Conservation (phyloP, 352 stramenopile genomes). For the Lagenidium sp. region DNA sequence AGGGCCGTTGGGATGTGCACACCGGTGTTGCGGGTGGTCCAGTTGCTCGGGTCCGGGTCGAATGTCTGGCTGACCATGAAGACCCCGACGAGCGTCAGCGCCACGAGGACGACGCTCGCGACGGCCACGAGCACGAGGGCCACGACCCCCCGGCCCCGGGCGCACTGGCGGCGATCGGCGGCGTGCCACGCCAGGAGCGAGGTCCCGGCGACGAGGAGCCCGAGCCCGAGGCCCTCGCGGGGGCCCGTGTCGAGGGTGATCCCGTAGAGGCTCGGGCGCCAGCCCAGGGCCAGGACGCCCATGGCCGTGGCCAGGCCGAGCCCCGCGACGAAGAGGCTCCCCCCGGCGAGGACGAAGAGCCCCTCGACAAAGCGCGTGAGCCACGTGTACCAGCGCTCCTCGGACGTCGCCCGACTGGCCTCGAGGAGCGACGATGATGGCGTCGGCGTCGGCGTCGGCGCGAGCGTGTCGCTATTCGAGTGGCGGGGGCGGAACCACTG, state of each 20-base stretch:
- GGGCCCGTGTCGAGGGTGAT: conserved; percentile 38
- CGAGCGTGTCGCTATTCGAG: background rate
- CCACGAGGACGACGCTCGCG: conserved; percentile 29
- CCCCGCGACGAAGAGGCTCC: conserved; percentile 31
- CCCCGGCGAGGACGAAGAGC: conserved; percentile 20
- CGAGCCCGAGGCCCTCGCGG: conserved; percentile 24
- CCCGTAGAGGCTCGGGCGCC: conserved; percentile 37
- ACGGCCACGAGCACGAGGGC: conserved; percentile 32
- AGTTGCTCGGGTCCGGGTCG: conserved; percentile 36
- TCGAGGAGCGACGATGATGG: conserved; percentile 27
- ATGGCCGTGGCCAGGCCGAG: conserved; percentile 44
- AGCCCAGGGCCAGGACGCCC: conserved; percentile 37
- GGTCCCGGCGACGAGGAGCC: conserved; percentile 18
- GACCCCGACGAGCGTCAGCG: conserved; percentile 23
- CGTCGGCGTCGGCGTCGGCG: background rate
- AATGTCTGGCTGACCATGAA: conserved; percentile 61
- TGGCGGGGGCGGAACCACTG: conserved; percentile 18
- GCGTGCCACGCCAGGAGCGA: conserved; percentile 44
- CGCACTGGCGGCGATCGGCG: conserved; percentile 23
- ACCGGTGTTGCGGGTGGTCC: conserved; percentile 59
- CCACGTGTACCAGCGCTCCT: conserved; percentile 75
- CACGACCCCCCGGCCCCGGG: conserved; percentile 11
- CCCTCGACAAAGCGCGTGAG: conserved; percentile 32
- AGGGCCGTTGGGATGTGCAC: conserved; percentile 54
- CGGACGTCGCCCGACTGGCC: conserved; percentile 41